phyloP scores from a whole-genome alignment of 2,329 filamentous ascomycete genomes.

The Herpotrichia juniperi region DNA sequence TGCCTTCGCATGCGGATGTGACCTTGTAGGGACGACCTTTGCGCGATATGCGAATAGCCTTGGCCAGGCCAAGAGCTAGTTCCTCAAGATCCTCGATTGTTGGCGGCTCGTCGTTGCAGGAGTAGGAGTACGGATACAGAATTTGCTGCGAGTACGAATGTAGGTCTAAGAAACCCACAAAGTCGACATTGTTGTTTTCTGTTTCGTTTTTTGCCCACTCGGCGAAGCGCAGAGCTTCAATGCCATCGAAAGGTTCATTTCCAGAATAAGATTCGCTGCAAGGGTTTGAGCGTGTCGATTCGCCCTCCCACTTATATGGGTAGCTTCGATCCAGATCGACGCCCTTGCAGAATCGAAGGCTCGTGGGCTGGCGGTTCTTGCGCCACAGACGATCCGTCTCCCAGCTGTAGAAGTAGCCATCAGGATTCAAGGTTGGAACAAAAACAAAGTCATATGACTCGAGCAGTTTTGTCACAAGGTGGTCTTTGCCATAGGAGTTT shows the following conservation, averaged over 20 bases:
- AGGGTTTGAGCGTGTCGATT: conserved; percentile 69
- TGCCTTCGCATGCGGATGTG: conserved; percentile 84
- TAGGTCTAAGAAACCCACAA: conserved; percentile 86
- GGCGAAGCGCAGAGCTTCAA: conserved; percentile 76
- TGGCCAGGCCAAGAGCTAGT: conserved; percentile 83
- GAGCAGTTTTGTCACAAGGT: conserved; percentile 75
- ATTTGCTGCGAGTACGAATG: conserved; percentile 97
- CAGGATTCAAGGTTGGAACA: conserved; percentile 87
- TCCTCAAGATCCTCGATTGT: conserved; percentile 92
- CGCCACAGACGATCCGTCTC: conserved; percentile 90
- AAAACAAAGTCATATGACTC: conserved; percentile 87
- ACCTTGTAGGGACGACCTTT: conserved; percentile 72
- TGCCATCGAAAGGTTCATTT: conserved; percentile 78
- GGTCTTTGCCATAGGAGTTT: conserved; percentile 76
- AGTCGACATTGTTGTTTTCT: conserved; percentile 70
- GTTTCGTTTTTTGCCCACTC: conserved; percentile 85
- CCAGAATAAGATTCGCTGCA: conserved; percentile 93
- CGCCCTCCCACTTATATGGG: conserved; percentile 81
- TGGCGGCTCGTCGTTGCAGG: conserved; percentile 77
- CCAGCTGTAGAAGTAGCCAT: conserved; percentile 96
- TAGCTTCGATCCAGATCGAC: conserved; percentile 90
- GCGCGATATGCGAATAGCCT: conserved; percentile 81
- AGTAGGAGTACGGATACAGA: conserved; percentile 88
- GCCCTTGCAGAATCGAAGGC: conserved; percentile 81
- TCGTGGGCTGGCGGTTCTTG: conserved; percentile 88